phyloP scores from a whole-genome alignment of 106 monocot genomes.

The Apostasia ramifera region DNA sequence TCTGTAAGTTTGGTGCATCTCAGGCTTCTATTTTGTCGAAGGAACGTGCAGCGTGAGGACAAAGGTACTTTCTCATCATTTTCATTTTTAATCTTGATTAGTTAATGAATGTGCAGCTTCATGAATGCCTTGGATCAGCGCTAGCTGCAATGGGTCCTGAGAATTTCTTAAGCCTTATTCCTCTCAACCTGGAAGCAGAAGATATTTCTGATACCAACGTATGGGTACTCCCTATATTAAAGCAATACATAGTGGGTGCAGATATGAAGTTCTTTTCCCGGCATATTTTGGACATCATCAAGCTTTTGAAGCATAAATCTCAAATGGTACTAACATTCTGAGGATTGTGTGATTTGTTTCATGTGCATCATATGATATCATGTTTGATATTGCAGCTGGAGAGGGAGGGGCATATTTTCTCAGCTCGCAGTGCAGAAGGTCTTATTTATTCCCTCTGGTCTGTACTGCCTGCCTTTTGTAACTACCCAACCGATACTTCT shows the following conservation, averaged over 20 bases:
- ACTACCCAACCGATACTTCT: slow-evolving; percentile 73
- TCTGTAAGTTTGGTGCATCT: too few relatives aligned
- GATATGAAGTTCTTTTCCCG: slow-evolving; percentile 52
- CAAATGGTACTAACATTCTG: slow-evolving; percentile 39
- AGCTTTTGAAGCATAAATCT: slow-evolving; percentile 34
- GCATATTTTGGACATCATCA: slow-evolving; percentile 35
- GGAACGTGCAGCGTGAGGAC: too few relatives aligned
- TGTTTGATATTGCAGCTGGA: slow-evolving; percentile 42
- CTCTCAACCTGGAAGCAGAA: slow-evolving; percentile 49
- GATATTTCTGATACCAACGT: slow-evolving; percentile 43
- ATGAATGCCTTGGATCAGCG: slow-evolving; percentile 89
- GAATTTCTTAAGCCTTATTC: slow-evolving; percentile 56
- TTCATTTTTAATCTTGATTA: not conserved
- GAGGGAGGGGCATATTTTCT: slow-evolving; percentile 51
- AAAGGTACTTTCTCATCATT: too few relatives aligned
- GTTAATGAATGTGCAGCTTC: slow-evolving; percentile 53
- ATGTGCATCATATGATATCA: slow-evolving; percentile 1
- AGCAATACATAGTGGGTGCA: slow-evolving; percentile 81
- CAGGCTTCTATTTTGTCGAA: too few relatives aligned
- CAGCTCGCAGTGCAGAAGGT: slow-evolving; percentile 60
- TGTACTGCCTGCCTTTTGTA: slow-evolving; percentile 87
- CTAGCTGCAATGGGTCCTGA: slow-evolving; percentile 78
- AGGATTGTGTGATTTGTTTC: not conserved
- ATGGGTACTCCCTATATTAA: slow-evolving; percentile 83
- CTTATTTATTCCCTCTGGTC: slow-evolving; percentile 81